These are phyloP conservation scores for Ormosia emarginata DNA, from an alignment of 306 rosid genomes.

Conservation along the genomic window DNA sequence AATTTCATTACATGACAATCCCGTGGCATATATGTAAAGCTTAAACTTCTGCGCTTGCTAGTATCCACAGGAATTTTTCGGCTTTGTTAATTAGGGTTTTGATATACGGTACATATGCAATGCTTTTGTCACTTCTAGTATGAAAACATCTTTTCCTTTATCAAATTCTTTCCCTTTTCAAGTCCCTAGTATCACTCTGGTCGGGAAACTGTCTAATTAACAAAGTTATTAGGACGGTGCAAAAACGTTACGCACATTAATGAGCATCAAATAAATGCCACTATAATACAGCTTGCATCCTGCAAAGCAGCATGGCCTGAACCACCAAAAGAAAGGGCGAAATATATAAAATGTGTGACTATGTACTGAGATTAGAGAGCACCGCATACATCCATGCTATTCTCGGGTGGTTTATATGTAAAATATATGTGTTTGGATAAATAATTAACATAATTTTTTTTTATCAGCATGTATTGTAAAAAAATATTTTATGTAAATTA, in stretches of 20 bases:
- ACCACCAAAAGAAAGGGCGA: not conserved
- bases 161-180: not conserved
- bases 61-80: not conserved
- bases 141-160: slow-evolving; percentile 1
- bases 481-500: no score
- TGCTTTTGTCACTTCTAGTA: not conserved
- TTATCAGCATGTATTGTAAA: no score
- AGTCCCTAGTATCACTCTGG: not conserved
- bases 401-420: not conserved
- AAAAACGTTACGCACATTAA: not conserved
- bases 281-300: slow-evolving; percentile 5
- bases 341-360: not conserved
- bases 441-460: not conserved
- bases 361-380: not conserved
- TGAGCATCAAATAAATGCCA: not conserved
- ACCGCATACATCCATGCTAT: not conserved
- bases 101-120: not conserved
- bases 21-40: slow-evolving; percentile 10
- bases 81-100: not conserved
- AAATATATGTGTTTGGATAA: not conserved
- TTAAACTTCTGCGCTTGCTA: not conserved
- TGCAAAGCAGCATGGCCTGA: not conserved
- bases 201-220: not conserved
- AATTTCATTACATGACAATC: not conserved
- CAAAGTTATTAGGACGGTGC: slow-evolving; percentile 18